phyloP scores from a whole-genome alignment of 2,329 filamentous ascomycete species.

The Thelonectria blattea region DNA sequence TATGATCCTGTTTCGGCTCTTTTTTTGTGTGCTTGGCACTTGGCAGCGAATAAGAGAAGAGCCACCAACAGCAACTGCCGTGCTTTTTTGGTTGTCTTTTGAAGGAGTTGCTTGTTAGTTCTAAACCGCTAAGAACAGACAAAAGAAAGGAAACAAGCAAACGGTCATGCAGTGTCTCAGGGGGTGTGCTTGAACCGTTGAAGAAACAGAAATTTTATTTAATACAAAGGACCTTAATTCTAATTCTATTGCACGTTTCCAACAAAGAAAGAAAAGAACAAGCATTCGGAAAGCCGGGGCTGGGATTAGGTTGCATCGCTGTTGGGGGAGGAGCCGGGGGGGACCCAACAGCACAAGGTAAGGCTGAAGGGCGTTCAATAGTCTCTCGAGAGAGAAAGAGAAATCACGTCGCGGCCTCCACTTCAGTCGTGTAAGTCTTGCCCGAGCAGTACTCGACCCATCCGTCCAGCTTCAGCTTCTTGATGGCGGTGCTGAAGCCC shows the following conservation, averaged over 20 bases:
- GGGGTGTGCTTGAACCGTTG: too few relatives aligned
- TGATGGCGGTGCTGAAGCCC: constrained; percentile 68
- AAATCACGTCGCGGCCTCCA: background rate
- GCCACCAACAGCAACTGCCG: background rate
- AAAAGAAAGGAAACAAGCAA: background rate
- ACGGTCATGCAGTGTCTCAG: background rate
- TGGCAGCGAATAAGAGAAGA: background rate
- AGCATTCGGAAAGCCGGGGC: background rate
- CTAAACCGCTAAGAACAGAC: background rate
- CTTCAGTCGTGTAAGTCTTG: constrained; percentile 37
- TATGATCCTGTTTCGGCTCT: background rate
- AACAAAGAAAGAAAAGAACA: background rate
- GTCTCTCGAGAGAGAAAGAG: background rate
- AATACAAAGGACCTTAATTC: too few relatives aligned
- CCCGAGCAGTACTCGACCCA: constrained; percentile 65
- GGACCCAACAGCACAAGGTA: background rate
- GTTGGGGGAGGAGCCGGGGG: too few relatives aligned
- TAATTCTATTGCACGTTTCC: too few relatives aligned
- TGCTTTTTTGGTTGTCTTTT: background rate
- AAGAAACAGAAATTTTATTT: too few relatives aligned
- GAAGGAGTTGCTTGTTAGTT: background rate
- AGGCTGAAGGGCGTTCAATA: background rate
- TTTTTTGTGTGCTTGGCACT: background rate
- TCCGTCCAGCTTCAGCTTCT: constrained; percentile 67
- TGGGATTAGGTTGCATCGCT: background rate